Percentiles rank a stretch among this genome's conserved stretches.
phyloP scores from a whole-genome alignment of 2,329 filamentous ascomycete genomes.

The Pseudocercospora eumusae region DNA sequence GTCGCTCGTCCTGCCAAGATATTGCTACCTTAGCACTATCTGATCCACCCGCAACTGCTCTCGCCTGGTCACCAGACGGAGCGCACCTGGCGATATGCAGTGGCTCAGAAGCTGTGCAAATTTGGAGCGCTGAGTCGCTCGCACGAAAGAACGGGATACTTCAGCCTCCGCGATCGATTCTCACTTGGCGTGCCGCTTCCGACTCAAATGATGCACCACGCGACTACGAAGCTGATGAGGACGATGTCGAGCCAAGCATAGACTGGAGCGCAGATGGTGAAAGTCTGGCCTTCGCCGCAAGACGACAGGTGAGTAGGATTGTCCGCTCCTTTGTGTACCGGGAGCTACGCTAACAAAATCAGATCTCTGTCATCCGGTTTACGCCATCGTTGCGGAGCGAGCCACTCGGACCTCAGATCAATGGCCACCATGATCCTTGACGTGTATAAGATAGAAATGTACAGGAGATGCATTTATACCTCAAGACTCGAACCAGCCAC shows the following conservation, averaged over 20 bases:
- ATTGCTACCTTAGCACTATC: conserved; percentile 30
- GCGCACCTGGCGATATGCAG: conserved; percentile 48
- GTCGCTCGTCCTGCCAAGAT: conserved; percentile 19
- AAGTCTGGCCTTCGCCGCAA: conserved; percentile 49
- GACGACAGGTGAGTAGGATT: conserved; percentile 45
- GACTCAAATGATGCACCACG: conserved; percentile 23
- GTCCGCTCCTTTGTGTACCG: too few relatives aligned
- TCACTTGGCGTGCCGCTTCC: conserved; percentile 36
- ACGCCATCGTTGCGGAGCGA: not conserved
- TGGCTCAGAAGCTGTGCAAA: conserved; percentile 44
- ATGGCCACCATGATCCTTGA: not conserved
- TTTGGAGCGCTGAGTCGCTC: conserved; percentile 44
- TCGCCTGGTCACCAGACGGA: conserved; percentile 50
- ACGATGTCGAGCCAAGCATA: conserved; percentile 41
- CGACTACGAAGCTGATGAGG: conserved; percentile 27
- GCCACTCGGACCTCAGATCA: not conserved
- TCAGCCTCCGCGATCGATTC: conserved; percentile 24
- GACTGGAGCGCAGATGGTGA: conserved; percentile 58
- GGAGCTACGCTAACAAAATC: not conserved
- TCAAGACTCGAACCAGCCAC: not conserved
- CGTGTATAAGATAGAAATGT: not conserved
- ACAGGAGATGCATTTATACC: not conserved
- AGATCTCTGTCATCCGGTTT: conserved; percentile 25
- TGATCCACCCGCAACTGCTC: conserved; percentile 41
- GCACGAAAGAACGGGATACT: conserved; percentile 22